A percentile compares a stretch with the other conserved stretches of the same genome.
Evolutionary conservation across 371 early-diverging fungal genomes (phyloP).

Genomic region (Fennellomyces sp.): DNA sequence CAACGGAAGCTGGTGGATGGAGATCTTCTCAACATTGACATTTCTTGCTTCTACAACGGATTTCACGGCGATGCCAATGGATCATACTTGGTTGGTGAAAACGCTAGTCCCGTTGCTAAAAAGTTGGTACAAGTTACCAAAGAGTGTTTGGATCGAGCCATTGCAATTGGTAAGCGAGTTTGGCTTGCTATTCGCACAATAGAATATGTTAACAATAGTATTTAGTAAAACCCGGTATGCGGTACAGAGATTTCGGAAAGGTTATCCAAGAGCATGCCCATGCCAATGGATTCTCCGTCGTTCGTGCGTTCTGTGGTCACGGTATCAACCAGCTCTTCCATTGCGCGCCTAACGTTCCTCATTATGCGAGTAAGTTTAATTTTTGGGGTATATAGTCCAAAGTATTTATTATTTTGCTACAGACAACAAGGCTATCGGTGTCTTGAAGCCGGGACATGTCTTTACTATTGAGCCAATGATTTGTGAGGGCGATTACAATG

Average conservation of each 20-base stretch:
- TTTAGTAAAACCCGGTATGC: conserved; percentile 85
- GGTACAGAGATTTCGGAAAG: conserved; percentile 91
- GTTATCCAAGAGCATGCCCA: conserved; percentile 87
- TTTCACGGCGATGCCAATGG: conserved; percentile 93
- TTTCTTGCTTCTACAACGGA: conserved; percentile 85
- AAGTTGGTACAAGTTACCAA: conserved; percentile 76
- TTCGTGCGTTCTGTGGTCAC: conserved; percentile 93
- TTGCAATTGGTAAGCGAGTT: conserved; percentile 71
- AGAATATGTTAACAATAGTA: too few relatives aligned
- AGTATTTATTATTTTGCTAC: background rate
- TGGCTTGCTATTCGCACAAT: too few relatives aligned
- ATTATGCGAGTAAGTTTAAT: conserved; percentile 86
- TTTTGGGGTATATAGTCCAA: too few relatives aligned
- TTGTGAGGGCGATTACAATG: conserved; percentile 71
- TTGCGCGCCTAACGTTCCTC: conserved; percentile 87
- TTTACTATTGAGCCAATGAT: conserved; percentile 99
- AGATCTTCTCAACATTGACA: conserved; percentile 93
- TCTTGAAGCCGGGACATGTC: conserved; percentile 90
- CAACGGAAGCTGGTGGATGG: conserved; percentile 83
- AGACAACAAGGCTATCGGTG: conserved; percentile 93
- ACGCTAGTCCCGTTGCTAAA: conserved; percentile 75
- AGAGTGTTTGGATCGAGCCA: conserved; percentile 87
- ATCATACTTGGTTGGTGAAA: conserved; percentile 80
- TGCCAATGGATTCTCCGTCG: conserved; percentile 85
- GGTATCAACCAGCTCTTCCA: conserved; percentile 91